Percentiles rank a stretch among this genome's conserved stretches.
Evolutionary conservation across 164 flowering plant species (phyloP).

Genomic region (Cinnamomum micranthum): DNA sequence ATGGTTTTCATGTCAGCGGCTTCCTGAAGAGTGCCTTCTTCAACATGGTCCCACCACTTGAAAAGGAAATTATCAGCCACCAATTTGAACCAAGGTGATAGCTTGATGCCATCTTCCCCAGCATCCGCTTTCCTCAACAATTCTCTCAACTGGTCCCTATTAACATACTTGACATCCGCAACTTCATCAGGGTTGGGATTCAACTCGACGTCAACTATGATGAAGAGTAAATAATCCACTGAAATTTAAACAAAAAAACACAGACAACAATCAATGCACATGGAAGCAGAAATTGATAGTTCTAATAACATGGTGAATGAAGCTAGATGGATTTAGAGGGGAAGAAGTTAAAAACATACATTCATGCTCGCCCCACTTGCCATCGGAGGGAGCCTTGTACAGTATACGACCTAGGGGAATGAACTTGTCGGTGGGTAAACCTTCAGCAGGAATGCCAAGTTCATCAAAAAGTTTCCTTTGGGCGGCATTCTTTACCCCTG

Average conservation of each 20-base stretch:
- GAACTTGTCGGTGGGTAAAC: slow-evolving; percentile 85
- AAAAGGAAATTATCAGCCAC: slow-evolving; percentile 87
- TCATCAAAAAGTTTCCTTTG: slow-evolving; percentile 95
- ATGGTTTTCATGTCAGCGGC: slow-evolving; percentile 86
- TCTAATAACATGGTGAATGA: neutral
- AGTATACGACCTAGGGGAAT: slow-evolving; percentile 79
- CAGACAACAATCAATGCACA: neutral
- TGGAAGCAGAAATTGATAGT: neutral
- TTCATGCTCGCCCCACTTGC: slow-evolving; percentile 99
- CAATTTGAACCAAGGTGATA: slow-evolving; percentile 94
- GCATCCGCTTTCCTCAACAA: slow-evolving; percentile 85
- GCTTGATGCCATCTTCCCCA: slow-evolving; percentile 81
- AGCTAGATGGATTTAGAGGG: neutral
- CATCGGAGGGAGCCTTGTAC: slow-evolving; percentile 99
- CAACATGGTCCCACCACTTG: slow-evolving; percentile 96
- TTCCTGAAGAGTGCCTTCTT: slow-evolving; percentile 62
- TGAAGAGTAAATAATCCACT: slow-evolving; percentile 96
- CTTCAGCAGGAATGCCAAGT: slow-evolving; percentile 86
- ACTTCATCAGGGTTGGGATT: slow-evolving; percentile 93
- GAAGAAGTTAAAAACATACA: slow-evolving; percentile 32
- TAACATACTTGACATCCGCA: slow-evolving; percentile 70
- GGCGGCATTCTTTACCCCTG: slow-evolving; percentile 95
- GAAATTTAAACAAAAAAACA: slow-evolving; percentile 18
- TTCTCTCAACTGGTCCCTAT: slow-evolving; percentile 73
- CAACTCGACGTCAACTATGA: slow-evolving; percentile 68